Percentiles rank a stretch among this genome's conserved stretches.
phyloP scores from a whole-genome alignment of 2,329 filamentous ascomycete species.

The Claviceps purpurea region DNA sequence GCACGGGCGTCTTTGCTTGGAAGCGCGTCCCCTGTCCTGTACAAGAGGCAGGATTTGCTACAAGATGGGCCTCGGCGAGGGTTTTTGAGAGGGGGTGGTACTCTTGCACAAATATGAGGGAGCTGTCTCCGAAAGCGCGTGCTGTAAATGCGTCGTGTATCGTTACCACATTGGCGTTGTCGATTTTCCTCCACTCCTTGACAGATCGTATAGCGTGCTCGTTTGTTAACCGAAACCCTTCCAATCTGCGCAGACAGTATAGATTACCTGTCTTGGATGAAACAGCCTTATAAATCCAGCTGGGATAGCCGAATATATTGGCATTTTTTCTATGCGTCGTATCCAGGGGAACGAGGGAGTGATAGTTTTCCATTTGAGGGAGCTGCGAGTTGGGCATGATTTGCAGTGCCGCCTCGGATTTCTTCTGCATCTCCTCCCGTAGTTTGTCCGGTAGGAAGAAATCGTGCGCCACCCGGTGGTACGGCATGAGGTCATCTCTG shows the following conservation, averaged over 20 bases:
- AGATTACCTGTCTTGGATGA: slow-evolving; percentile 77
- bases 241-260: slow-evolving; percentile 78
- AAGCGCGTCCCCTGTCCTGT: slow-evolving; percentile 30
- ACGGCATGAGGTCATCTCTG: slow-evolving; percentile 65
- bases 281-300: slow-evolving; percentile 90
- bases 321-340: slow-evolving; percentile 66
- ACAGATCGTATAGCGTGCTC: slow-evolving; percentile 78
- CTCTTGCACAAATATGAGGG: slow-evolving; percentile 83
- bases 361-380: slow-evolving; percentile 74
- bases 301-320: slow-evolving; percentile 71
- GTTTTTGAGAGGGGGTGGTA: slow-evolving; percentile 89
- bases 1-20: slow-evolving; percentile 33
- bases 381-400: slow-evolving; percentile 66
- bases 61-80: slow-evolving; percentile 68
- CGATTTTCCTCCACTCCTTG: slow-evolving; percentile 78
- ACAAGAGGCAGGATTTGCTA: slow-evolving; percentile 12
- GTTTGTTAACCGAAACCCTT: slow-evolving; percentile 79
- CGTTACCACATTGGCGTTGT: slow-evolving; percentile 69
- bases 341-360: slow-evolving; percentile 83
- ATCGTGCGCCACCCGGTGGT: slow-evolving; percentile 78
- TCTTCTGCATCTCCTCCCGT: slow-evolving; percentile 79
- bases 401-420: slow-evolving; percentile 72
- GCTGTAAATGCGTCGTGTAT: slow-evolving; percentile 91
- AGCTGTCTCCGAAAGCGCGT: slow-evolving; percentile 84
- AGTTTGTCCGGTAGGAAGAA: slow-evolving; percentile 83